phyloP scores from a whole-genome alignment of 1,284 basidiomycete species.

The Boletus holoroseus region DNA sequence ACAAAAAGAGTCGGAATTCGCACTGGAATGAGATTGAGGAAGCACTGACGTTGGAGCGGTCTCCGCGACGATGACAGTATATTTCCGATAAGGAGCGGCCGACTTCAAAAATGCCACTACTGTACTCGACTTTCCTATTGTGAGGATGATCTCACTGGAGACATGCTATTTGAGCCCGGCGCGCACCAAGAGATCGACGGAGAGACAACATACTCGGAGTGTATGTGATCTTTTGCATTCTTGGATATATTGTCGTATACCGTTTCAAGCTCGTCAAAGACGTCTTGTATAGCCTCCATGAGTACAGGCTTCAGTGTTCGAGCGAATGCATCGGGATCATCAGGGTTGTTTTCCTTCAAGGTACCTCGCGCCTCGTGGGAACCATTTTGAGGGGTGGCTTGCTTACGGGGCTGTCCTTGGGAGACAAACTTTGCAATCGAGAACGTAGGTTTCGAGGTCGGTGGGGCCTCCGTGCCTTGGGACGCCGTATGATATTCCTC shows the following conservation, averaged over 20 bases:
- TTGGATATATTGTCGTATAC: conserved; percentile 94
- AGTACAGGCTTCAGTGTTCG: conserved; percentile 68
- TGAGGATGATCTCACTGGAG: conserved; percentile 88
- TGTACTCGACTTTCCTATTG: conserved; percentile 89
- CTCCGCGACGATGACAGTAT: conserved; percentile 94
- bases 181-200: not conserved
- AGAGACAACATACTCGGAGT: conserved; percentile 72
- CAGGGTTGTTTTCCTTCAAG: conserved; percentile 60
- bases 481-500: conserved; percentile 84
- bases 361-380: conserved; percentile 44
- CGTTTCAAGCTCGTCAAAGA: conserved; percentile 92
- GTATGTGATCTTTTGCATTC: conserved; percentile 93
- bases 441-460: conserved; percentile 44
- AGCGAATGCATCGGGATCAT: conserved; percentile 72
- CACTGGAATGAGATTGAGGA: not conserved
- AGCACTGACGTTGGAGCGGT: conserved; percentile 78
- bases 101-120: conserved; percentile 92
- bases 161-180: not conserved
- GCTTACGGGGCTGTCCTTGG: conserved; percentile 66
- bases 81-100: conserved; percentile 87
- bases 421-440: conserved; percentile 75
- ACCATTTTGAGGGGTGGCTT: conserved; percentile 45
- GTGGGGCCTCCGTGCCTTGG: conserved; percentile 35
- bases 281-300: conserved; percentile 89
- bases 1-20: conserved; percentile 4